phyloP scores from a whole-genome alignment of 2,329 filamentous ascomycete genomes.

The Paraphaeosphaeria sporulosa region DNA sequence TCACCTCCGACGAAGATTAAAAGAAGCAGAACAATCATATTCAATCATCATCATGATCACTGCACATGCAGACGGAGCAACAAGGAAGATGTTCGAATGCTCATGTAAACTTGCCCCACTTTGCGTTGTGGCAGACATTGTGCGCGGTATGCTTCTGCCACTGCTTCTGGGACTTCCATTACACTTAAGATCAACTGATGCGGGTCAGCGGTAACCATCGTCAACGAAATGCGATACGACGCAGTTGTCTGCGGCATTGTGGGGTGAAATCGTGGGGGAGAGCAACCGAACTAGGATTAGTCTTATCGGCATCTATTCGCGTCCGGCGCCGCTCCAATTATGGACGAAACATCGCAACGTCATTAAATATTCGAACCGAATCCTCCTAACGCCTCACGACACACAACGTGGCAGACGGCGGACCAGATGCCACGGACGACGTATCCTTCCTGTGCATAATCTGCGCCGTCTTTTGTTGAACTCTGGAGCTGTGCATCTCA shows the following conservation, averaged over 20 bases:
- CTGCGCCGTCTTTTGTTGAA: conserved; percentile 3
- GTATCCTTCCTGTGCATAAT: background rate
- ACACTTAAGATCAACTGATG: background rate
- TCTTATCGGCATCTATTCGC: conserved; percentile 4
- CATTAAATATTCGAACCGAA: conserved; percentile 10
- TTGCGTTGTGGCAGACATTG: background rate
- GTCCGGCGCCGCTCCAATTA: conserved; percentile 1
- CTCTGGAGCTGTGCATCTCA: conserved; percentile 5
- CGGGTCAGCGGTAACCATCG: background rate
- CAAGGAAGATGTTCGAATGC: background rate
- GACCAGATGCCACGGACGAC: conserved; percentile 29
- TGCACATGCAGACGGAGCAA: background rate
- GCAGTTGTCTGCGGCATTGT: background rate
- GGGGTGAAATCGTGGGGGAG: conserved; percentile 1
- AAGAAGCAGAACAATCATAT: too few relatives aligned
- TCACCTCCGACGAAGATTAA: background rate
- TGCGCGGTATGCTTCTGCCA: background rate
- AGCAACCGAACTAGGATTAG: conserved; percentile 1
- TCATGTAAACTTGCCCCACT: background rate
- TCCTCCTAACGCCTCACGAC: background rate
- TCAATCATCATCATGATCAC: too few relatives aligned
- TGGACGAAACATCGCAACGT: conserved; percentile 11
- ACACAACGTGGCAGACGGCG: background rate
- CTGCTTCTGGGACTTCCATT: too few relatives aligned
- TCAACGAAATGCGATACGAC: background rate